These are phyloP conservation scores for Chara braunii DNA, from an alignment of 139 green algal species.

Conservation along the genomic window DNA sequence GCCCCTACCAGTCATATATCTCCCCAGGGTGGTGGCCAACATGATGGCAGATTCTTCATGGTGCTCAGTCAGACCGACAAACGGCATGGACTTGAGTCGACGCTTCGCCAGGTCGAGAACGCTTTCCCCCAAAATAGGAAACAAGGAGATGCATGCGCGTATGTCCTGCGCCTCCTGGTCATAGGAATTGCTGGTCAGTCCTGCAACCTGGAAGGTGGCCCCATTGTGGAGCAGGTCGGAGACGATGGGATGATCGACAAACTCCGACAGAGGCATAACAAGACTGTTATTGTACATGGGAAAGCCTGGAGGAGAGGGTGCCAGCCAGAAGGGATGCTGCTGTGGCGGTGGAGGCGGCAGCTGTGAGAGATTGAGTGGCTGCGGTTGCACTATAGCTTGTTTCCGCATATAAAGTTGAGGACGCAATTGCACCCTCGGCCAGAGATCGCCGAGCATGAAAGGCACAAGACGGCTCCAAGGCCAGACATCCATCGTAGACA, in stretches of 20 bases:
- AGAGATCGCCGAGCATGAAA: neutral
- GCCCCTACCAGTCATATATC: too few species aligned
- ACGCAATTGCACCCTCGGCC: neutral
- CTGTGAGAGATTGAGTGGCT: too few species aligned
- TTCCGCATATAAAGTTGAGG: neutral
- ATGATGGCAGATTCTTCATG: slow-evolving; percentile 21
- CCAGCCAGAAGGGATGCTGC: too few species aligned
- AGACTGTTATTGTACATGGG: neutral
- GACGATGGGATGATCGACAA: slow-evolving; percentile 18
- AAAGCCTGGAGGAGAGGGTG: too few species aligned
- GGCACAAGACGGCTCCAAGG: neutral
- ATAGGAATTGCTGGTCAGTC: slow-evolving; percentile 33
- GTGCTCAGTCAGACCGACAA: slow-evolving; percentile 30
- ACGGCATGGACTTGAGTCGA: slow-evolving; percentile 12
- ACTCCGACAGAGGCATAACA: slow-evolving; percentile 27
- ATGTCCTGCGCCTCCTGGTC: slow-evolving; percentile 1
- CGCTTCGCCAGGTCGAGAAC: slow-evolving; percentile 19
- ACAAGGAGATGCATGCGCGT: slow-evolving; percentile 6
- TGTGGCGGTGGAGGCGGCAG: too few species aligned
- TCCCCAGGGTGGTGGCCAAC: slow-evolving; percentile 13
- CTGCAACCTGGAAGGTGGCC: slow-evolving; percentile 19
- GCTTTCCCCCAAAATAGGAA: neutral
- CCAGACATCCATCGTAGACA: neutral
- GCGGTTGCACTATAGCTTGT: too few species aligned
- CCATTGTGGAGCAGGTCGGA: slow-evolving; percentile 31